Evolutionary conservation across 257 asterid species (phyloP).

Genomic region (Ajuga chamaepitys): DNA sequence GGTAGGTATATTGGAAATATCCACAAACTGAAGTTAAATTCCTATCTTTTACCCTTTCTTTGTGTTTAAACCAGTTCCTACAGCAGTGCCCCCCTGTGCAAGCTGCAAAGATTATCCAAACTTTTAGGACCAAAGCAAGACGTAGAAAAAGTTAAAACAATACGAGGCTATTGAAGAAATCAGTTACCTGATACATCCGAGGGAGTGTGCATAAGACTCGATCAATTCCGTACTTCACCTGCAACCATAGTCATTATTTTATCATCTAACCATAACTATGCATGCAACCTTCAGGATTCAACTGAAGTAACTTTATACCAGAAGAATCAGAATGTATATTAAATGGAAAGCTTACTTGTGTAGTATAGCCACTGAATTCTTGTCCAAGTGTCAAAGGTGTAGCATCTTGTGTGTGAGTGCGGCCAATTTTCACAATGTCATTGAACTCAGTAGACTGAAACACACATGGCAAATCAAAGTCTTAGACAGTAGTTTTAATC

Average conservation of each 20-base stretch:
- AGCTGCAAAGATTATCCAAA: constrained; percentile 56
- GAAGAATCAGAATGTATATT: neutral
- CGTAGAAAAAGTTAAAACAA: constrained; percentile 13
- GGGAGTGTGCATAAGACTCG: constrained; percentile 85
- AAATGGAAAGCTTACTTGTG: constrained; percentile 61
- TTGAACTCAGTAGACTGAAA: constrained; percentile 70
- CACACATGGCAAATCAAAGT: neutral
- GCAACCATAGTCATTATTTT: constrained; percentile 12
- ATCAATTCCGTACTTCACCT: constrained; percentile 94
- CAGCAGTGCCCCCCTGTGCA: constrained; percentile 99
- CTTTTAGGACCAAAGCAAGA: constrained; percentile 23
- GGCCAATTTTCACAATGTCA: constrained; percentile 94
- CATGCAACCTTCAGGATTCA: neutral
- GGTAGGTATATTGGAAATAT: neutral
- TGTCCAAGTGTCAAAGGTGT: constrained; percentile 99
- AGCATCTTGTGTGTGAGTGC: constrained; percentile 99
- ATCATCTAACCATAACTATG: neutral
- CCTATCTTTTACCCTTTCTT: constrained; percentile 65
- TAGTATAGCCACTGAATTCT: constrained; percentile 94
- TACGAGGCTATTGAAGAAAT: neutral
- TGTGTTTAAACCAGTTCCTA: constrained; percentile 96
- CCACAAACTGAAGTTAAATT: constrained; percentile 1
- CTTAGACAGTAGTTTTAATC: neutral
- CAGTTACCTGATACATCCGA: constrained; percentile 77
- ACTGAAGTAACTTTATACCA: constrained; percentile 10